A percentile compares a stretch with the other conserved stretches of the same genome.
Evolutionary conservation across 257 asterid genomes (phyloP).

Genomic region (Capsicum baccatum): DNA sequence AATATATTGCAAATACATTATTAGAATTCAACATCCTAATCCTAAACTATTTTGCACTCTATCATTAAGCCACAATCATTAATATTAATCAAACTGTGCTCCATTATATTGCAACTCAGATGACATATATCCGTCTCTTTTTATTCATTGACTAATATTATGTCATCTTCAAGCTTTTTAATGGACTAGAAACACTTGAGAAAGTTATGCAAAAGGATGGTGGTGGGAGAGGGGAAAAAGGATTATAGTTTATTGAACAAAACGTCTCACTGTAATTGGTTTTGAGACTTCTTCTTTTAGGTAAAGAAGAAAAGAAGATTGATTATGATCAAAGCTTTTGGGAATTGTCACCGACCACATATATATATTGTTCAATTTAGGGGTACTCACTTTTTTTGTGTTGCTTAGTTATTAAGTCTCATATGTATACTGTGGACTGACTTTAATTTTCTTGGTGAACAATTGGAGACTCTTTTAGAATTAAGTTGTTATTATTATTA

Average conservation of each 20-base stretch:
- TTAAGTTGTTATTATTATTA: not conserved
- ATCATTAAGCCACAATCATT: too few relatives aligned
- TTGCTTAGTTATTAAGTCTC: slow-evolving; percentile 35
- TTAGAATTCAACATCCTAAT: too few relatives aligned
- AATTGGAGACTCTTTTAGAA: not conserved
- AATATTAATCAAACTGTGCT: not conserved
- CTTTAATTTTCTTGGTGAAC: slow-evolving; percentile 27
- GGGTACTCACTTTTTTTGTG: not conserved
- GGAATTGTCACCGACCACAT: slow-evolving; percentile 22
- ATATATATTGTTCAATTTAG: slow-evolving; percentile 28
- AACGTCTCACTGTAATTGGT: not conserved
- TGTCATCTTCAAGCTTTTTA: not conserved
- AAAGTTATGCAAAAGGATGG: not conserved
- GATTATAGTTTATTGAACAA: slow-evolving; percentile 15
- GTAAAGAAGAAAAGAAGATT: not conserved
- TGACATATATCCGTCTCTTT: not conserved
- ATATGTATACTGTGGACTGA: slow-evolving; percentile 5
- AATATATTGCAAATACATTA: too few relatives aligned
- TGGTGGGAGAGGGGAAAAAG: not conserved
- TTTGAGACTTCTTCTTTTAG: slow-evolving; percentile 19
- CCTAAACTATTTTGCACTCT: too few relatives aligned
- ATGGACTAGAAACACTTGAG: not conserved
- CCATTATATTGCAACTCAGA: not conserved
- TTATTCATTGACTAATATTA: not conserved
- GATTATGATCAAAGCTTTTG: slow-evolving; percentile 11